These are phyloP conservation scores for Trypethelium eluteriae DNA, from an alignment of 495 filamentous ascomycete species.

Conservation along the genomic window DNA sequence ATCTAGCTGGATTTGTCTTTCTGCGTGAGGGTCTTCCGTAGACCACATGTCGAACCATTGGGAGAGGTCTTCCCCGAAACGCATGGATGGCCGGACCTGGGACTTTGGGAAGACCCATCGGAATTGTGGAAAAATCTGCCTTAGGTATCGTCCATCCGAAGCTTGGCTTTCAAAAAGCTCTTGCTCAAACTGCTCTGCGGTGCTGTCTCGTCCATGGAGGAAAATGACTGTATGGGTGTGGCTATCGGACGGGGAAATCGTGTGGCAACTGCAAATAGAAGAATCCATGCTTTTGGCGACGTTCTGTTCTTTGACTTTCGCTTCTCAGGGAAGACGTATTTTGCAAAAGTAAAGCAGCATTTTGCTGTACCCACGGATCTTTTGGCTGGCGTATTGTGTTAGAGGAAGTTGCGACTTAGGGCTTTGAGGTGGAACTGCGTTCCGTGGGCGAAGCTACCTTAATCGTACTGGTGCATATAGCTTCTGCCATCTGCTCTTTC, in stretches of 20 bases:
- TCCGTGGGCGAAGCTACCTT: too few relatives aligned
- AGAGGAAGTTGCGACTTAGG: too few relatives aligned
- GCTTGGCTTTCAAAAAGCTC: conserved; percentile 29
- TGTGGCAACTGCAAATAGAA: not conserved
- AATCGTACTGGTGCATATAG: too few relatives aligned
- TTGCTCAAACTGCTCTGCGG: conserved; percentile 19
- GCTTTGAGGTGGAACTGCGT: too few relatives aligned
- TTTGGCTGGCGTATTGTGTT: too few relatives aligned
- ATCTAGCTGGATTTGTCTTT: conserved; percentile 14
- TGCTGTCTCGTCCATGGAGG: conserved; percentile 29
- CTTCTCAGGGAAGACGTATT: too few relatives aligned
- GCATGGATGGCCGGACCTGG: conserved; percentile 15
- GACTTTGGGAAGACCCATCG: conserved; percentile 26
- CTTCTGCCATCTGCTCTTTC: too few relatives aligned
- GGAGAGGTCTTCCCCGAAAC: conserved; percentile 16
- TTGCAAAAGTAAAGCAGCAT: too few relatives aligned
- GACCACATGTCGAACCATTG: conserved; percentile 32
- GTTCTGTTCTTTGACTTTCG: too few relatives aligned
- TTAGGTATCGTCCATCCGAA: conserved; percentile 20
- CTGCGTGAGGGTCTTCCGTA: conserved; percentile 20
- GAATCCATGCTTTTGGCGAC: too few relatives aligned
- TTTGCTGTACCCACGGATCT: too few relatives aligned
- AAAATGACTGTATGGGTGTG: conserved; percentile 29
- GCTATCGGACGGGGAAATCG: conserved; percentile 1
- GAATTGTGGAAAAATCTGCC: conserved; percentile 21